phyloP scores from a whole-genome alignment of 345 rosid species.

The Mercurialis annua region DNA sequence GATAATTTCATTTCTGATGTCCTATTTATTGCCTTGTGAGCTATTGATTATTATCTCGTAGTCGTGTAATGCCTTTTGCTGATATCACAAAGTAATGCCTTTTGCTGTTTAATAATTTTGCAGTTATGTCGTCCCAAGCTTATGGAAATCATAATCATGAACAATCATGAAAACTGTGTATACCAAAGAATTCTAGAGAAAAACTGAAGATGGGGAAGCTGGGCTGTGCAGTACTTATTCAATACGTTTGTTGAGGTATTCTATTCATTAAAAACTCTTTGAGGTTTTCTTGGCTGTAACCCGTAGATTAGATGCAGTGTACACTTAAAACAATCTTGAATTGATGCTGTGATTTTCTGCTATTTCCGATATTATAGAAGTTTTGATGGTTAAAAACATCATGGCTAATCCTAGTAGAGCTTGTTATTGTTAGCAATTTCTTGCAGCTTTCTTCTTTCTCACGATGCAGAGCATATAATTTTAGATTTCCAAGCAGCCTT shows the following conservation, averaged over 20 bases:
- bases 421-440: neutral
- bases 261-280: neutral
- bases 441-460: neutral
- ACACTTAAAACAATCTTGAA: neutral
- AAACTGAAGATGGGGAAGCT: neutral
- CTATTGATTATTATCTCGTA: neutral
- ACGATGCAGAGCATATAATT: neutral
- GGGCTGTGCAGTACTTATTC: neutral
- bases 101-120: neutral
- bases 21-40: neutral
- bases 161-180: neutral
- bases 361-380: neutral
- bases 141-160: neutral
- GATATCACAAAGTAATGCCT: neutral
- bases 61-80: neutral
- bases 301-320: neutral
- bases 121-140: constrained; percentile 2
- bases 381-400: neutral
- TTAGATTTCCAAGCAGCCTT: neutral
- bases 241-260: neutral
- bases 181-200: neutral
- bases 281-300: neutral
- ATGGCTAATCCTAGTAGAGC: neutral
- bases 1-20: neutral
- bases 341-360: neutral